A percentile compares a stretch with the other conserved stretches of the same genome.
These are phyloP conservation scores for Boletus pseudopeckii DNA, from an alignment of 768 basidiomycete genomes.

Conservation along the genomic window DNA sequence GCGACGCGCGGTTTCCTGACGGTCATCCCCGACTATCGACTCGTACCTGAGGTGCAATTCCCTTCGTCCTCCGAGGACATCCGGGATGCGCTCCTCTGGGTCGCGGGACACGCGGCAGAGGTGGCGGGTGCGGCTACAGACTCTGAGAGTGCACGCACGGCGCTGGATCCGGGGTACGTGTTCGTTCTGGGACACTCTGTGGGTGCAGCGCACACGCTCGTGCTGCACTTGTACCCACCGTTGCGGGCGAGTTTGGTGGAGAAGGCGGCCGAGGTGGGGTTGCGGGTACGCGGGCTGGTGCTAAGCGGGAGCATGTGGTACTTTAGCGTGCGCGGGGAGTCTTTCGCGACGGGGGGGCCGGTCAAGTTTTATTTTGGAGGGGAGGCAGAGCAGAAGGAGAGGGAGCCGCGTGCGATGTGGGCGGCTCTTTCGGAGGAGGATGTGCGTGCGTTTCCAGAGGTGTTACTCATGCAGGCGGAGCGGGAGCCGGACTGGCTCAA, in stretches of 20 bases:
- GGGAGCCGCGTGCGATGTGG: conserved; percentile 43
- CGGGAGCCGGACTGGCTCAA: conserved; percentile 48
- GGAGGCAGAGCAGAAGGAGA: conserved; percentile 40
- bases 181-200: conserved; percentile 62
- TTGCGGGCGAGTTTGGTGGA: conserved; percentile 33
- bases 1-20: conserved; percentile 56
- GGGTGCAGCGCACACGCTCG: conserved; percentile 49
- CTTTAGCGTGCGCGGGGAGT: conserved; percentile 28
- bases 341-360: conserved; percentile 23
- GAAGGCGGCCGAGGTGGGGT: conserved; percentile 16
- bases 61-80: conserved; percentile 56
- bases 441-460: conserved; percentile 41
- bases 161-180: conserved; percentile 40
- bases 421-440: conserved; percentile 33
- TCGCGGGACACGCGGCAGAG: conserved; percentile 34
- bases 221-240: conserved; percentile 37
- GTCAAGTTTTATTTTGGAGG: conserved; percentile 34
- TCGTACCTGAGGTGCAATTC: conserved; percentile 54
- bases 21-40: conserved; percentile 68
- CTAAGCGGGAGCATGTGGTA: conserved; percentile 47
- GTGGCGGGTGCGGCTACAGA: conserved; percentile 11
- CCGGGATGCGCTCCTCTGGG: conserved; percentile 58
- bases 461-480: conserved; percentile 50
- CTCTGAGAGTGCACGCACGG: conserved; percentile 2
- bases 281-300: conserved; percentile 41